Base-by-base conservation (phyloP, 371 early-diverging fungal species). In the Mucor piriformis region DNA sequence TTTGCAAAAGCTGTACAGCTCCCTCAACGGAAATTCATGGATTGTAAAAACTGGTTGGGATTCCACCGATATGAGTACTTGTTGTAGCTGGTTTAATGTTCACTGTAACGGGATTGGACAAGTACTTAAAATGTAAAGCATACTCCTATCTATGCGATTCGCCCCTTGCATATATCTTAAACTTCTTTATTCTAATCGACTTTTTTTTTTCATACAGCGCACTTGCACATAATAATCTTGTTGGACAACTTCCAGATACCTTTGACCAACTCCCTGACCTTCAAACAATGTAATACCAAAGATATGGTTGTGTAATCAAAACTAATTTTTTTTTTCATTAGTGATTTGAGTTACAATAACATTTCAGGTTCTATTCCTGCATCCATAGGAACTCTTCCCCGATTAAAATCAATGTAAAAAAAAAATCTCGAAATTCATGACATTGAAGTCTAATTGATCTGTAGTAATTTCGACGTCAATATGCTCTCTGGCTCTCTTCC, bases 261-360 rank as follows among this genome's bases (percentile, higher is more conserved):
- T 59, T 81, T 32, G 66, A 72, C 34, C 56, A 64, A 11, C 52
- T 84, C 0, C 73, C 72, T 6, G 72, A 72, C 44, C 58, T 84
- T 43, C 67, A 72, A 47, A 73, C 61, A 16, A 69, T 84, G 78
- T 78, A 78, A 62, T 68, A 29, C 29, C 18, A 42, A 20, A 42
- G 5, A 42, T 18, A 42, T 2, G 8, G 8, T 18, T 18, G 20
- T 18, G 8, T 10, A 16, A 42, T 18, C 4, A 13, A 46, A 34
- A 29, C 11, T 16, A 3, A 13, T 21, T 24, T 37, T 42, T 61
- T 56, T 57, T n/a, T n/a, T 35, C 18, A 52, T 18, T 65, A 76
- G 81, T 24, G 79, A 83, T 47, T 54, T 85, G 49, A 77, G 81
- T 43, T 64, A 73, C 50, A 85, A 85, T 48, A 67, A 78, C 7